Base-by-base conservation (phyloP, 352 stramenopile genomes). In the Phytopythium aichiense region DNA sequence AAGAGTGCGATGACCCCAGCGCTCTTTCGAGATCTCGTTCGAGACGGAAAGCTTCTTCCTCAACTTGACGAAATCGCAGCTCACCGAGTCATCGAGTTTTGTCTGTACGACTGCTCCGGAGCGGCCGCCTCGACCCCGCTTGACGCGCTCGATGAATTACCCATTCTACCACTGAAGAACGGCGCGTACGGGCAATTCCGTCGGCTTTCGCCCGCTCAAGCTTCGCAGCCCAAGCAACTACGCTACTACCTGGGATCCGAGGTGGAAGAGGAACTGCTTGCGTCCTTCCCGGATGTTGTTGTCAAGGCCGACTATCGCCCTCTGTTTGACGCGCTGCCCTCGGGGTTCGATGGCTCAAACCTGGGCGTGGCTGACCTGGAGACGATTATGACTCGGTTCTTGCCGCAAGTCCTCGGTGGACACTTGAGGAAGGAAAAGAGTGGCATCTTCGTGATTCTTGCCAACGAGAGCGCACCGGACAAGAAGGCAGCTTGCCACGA, bases 181-280 rank as follows among this genome's bases (percentile, higher is more conserved):
- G 74, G 67, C 40, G 61, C 71, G 7, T 87, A 87, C 64, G 72
- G 67, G 16, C 64, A 43, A 11, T 64, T 89, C 45, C 64, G 53
- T 31, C 56, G 81, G 37, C 28, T 50, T 56, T 52, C 63, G 11
- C 58, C 38, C 7, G 25, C 37, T 22, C 31, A 56, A 15, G 11
- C 33, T 4, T 37, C 54, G 15, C 23, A 56, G 58, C 58, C 51
- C 13, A 61, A 65, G 38, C 60, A 68, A 18, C 46, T 64, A 48
- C 61, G 30, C 0, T 76, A 74, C 46, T 85, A 79, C 56, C 85
- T 86, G 55, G 76, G 68, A 57, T 76, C 57, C 57, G 54, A 53
- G 9, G 58, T 76, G 13, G 80, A 90, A 66, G 74, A 84, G 68
- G 61, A 77, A 51, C 64, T 90, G 56, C 64, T 90, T 25, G 65